Evolutionary conservation across 805 yeast species (phyloP), one percentile per base, ranked within the genome.

Genomic region (Yarrowia deformans): DNA sequence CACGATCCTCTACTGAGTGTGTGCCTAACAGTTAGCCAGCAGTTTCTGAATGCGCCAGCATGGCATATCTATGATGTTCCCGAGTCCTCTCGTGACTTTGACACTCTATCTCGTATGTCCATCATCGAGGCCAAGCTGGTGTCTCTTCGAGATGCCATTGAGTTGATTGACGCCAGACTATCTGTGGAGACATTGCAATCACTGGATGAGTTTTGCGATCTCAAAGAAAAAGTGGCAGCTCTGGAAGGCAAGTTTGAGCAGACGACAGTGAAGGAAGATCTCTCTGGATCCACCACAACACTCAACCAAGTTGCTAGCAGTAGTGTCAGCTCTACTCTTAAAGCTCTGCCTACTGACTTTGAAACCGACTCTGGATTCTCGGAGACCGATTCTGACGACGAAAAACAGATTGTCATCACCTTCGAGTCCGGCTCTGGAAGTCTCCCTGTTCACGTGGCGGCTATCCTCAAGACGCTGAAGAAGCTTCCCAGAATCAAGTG

Each of bases 21-120:
- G 19, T 56, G 63, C 8, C 16, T 56, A 1, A 56, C 63, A 5
- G 48, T 56, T 6, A 56, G 48, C 13, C 63, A 56, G 3, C 29
- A 40, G 23, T 56, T 56, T 16, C 10, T 56, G 35, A 42, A 29
- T 29, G 46, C 63, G 1, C 9, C 29, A 8, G 2, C 16, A 1
- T 56, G 63, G 63, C 63, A 56, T 42, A 29, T 56, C 7, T 56
- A 56, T 29, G 63, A 56, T 29, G 63, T 56, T n/a, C 63, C 63
- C 1, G 63, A 56, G 48, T 56, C 63, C 2, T 40, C 63, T n/a
- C 35, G 63, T 9, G 63, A 56, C 29, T 56, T 56, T 16, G 63
- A 56, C 10, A 56, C 63, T 10, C 63, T 56, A 1, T 56, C 63
- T 40, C 63, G 63, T 6, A 56, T 56, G 63, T 23, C 63, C 10